Conservation (phyloP, 2,329 filamentous ascomycete genomes). For the Lizonia empirigonia region DNA sequence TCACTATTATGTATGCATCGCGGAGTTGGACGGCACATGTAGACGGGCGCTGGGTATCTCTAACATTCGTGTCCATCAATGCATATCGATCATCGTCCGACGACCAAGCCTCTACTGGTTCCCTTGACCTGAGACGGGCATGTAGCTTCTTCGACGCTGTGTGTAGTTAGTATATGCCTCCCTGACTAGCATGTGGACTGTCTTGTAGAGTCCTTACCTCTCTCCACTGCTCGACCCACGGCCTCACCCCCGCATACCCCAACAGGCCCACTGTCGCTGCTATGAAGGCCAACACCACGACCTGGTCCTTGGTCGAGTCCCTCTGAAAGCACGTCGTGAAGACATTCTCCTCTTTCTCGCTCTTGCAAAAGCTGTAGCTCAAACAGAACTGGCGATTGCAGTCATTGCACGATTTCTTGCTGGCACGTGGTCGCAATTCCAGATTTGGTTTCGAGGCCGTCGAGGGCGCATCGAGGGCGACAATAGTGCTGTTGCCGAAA, state of each 20-base stretch:
- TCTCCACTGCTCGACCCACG: constrained; percentile 63
- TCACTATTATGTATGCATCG: constrained; percentile 42
- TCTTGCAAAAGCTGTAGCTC: constrained; percentile 66
- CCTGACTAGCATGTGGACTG: no score
- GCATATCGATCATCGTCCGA: constrained; percentile 10
- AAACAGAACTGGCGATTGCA: constrained; percentile 72
- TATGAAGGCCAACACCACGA: constrained; percentile 70
- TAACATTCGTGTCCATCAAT: constrained; percentile 36
- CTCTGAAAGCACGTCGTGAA: constrained; percentile 71
- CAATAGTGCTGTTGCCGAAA: constrained; percentile 70
- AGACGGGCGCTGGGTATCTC: constrained; percentile 34
- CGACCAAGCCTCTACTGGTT: constrained; percentile 20
- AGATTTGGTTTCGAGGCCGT: constrained; percentile 31
- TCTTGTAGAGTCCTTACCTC: constrained; percentile 50
- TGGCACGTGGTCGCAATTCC: constrained; percentile 37
- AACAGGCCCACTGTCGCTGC: constrained; percentile 65
- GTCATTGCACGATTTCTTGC: constrained; percentile 63
- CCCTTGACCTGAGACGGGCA: constrained; percentile 53
- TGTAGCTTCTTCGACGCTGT: constrained; percentile 53
- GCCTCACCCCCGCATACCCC: constrained; percentile 64
- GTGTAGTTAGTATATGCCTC: background rate
- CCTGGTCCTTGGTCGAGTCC: constrained; percentile 70
- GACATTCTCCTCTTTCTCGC: constrained; percentile 66
- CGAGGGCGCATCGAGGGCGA: constrained; percentile 61
- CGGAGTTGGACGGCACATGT: constrained; percentile 35